Evolutionary conservation across 352 stramenopile genomes (phyloP), one percentile per base, ranked within the genome.

Genomic region (Globisporangium middletonii): DNA sequence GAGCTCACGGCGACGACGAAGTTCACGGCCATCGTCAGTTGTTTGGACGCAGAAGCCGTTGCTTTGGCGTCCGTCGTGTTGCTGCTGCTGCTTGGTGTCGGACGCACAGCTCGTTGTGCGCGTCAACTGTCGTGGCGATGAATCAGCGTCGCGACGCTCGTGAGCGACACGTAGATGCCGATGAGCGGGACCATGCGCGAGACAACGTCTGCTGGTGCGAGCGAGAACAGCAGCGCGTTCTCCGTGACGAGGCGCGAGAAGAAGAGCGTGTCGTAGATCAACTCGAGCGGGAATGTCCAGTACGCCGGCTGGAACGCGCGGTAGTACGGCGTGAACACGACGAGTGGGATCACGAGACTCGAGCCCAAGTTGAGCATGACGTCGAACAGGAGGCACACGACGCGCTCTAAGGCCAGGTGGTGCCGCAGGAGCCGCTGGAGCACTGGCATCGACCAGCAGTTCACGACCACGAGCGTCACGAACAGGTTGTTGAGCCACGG

Each of bases 251-350:
- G 46, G 13, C 64, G 62, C 11, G 50, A 47, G 43, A 69, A 60
- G 57, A 53, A 67, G 16, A 68, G 41, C 57, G 63, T 53, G 55
- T 62, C 48, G 44, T 72, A 69, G n/a, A 74, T 6, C 33, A 37
- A 42, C 44, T 57, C 26, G 18, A 61, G 48, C 9, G 55, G 38
- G 30, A 73, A 75, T 7, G 50, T 55, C 28, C 57, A 64, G 1
- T 19, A 58, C 19, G 44, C 56, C 2, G 54, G 50, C 26, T 63
- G 53, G 19, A 67, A 65, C 26, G 54, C 55, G 1, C 7, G 4
- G n/a, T 54, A 54, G 50, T 75, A 72, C 23, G 68, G 61, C 23
- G 55, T 16, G 51, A 75, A 63, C 30, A 75, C 50, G 13, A 57
- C 54, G 28, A 63, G 5, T 3, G 61, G 64, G 0, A 75, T 18